Conservation (phyloP, 192 early-diverging fungal species). For the Physocladia obscura region DNA sequence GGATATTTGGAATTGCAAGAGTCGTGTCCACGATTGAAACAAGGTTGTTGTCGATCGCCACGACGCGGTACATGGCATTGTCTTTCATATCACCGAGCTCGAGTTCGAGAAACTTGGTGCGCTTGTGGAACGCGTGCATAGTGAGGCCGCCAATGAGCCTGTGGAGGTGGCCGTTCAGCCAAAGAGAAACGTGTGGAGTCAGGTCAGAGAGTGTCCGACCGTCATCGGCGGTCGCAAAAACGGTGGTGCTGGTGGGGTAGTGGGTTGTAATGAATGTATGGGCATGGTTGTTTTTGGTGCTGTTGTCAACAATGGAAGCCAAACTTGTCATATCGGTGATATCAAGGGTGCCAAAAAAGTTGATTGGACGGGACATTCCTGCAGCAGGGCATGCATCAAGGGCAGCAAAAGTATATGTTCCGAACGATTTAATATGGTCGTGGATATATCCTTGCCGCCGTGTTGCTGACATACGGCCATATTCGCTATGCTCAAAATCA, state of each 20-base stretch:
- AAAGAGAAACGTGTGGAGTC: constrained; percentile 64
- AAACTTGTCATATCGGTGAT: constrained; percentile 71
- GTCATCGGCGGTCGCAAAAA: constrained; percentile 66
- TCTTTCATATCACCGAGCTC: constrained; percentile 90
- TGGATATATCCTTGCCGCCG: constrained; percentile 4
- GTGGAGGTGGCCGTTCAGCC: constrained; percentile 85
- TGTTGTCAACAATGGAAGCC: constrained; percentile 47
- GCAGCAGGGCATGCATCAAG: constrained; percentile 57
- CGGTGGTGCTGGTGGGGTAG: constrained; percentile 79
- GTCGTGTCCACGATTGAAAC: constrained; percentile 76
- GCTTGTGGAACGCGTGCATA: constrained; percentile 42
- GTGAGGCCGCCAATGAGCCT: constrained; percentile 57
- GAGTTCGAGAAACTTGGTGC: constrained; percentile 50
- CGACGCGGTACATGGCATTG: constrained; percentile 77
- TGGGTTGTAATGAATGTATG: constrained; percentile 69
- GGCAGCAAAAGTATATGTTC: constrained; percentile 81
- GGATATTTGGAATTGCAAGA: constrained; percentile 62
- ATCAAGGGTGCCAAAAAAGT: constrained; percentile 87
- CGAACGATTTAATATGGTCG: constrained; percentile 56
- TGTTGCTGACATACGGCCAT: neutral
- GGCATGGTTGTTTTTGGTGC: constrained; percentile 38
- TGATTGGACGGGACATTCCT: constrained; percentile 79
- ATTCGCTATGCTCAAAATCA: neutral
- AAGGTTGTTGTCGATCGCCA: constrained; percentile 83
- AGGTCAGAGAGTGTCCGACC: constrained; percentile 63